Conservation (phyloP, 768 basidiomycete genomes). For the Inosperma sp. region DNA sequence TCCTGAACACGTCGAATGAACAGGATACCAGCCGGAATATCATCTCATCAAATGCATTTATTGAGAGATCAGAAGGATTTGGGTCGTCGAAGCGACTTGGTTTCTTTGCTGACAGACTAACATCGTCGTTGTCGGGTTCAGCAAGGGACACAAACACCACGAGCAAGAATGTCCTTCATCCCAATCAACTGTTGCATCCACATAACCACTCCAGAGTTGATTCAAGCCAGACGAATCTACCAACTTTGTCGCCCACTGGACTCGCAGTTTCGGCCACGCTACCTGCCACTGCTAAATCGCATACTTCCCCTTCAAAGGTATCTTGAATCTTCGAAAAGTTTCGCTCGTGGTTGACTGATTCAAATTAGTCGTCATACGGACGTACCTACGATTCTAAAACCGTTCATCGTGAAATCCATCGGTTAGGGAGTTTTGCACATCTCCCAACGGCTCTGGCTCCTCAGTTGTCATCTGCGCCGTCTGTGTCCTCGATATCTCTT, state of each 20-base stretch:
- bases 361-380: conserved; percentile 46
- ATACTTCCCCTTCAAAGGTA: conserved; percentile 53
- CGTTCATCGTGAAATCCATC: conserved; percentile 81
- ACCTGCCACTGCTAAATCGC: conserved; percentile 33
- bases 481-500: conserved; percentile 44
- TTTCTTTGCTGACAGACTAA: conserved; percentile 41
- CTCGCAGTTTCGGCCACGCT: conserved; percentile 36
- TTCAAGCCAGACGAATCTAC: conserved; percentile 23
- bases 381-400: conserved; percentile 78
- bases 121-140: conserved; percentile 35
- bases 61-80: conserved; percentile 26
- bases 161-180: conserved; percentile 28
- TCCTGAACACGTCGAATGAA: conserved; percentile 28
- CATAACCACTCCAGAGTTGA: conserved; percentile 38
- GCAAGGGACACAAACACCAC: conserved; percentile 21
- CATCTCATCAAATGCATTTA: conserved; percentile 19
- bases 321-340: not conserved
- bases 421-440: conserved; percentile 61
- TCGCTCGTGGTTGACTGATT: not conserved
- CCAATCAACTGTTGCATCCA: conserved; percentile 34
- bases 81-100: conserved; percentile 37
- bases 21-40: conserved; percentile 32
- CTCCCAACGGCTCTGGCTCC: conserved; percentile 50
- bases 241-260: conserved; percentile 21
- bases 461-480: conserved; percentile 45